Evolutionary conservation across 768 basidiomycete species (phyloP).

Genomic region (Trametes maxima): DNA sequence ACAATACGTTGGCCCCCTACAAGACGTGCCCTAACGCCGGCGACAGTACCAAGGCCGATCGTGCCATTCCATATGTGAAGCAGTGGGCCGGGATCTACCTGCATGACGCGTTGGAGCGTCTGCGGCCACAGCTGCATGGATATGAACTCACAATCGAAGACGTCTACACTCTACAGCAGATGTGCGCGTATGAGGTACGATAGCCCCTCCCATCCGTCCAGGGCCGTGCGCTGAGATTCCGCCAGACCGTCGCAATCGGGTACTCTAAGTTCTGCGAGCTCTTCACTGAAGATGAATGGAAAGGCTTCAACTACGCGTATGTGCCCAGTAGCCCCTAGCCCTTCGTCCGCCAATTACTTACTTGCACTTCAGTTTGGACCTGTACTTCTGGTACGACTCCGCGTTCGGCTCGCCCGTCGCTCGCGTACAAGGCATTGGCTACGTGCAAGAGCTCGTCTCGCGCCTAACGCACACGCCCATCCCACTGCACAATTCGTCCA

Average conservation of each 20-base stretch:
- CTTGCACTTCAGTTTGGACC: slow-evolving; percentile 52
- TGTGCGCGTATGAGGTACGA: slow-evolving; percentile 82
- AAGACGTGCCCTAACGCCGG: slow-evolving; percentile 75
- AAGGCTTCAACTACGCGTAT: slow-evolving; percentile 86
- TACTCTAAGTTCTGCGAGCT: slow-evolving; percentile 91
- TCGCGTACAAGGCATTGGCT: slow-evolving; percentile 77
- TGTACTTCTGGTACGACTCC: slow-evolving; percentile 65
- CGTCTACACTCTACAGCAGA: slow-evolving; percentile 75
- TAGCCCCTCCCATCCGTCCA: neutral
- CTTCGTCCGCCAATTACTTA: neutral
- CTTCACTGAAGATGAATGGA: slow-evolving; percentile 92
- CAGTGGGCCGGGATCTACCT: slow-evolving; percentile 79
- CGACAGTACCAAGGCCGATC: slow-evolving; percentile 48
- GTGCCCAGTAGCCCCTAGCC: slow-evolving; percentile 29
- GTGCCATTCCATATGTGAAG: slow-evolving; percentile 57
- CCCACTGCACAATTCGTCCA: slow-evolving; percentile 72
- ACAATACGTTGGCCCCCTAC: slow-evolving; percentile 82
- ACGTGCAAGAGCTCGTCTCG: slow-evolving; percentile 80
- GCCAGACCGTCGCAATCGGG: slow-evolving; percentile 84
- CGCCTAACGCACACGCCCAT: slow-evolving; percentile 80
- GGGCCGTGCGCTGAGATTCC: neutral
- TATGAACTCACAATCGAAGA: slow-evolving; percentile 67
- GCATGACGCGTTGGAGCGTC: slow-evolving; percentile 57
- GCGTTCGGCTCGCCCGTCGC: slow-evolving; percentile 84
- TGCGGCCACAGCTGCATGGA: slow-evolving; percentile 61